Conservation (phyloP, 345 rosid genomes). For the Pelargonium nanum region DNA sequence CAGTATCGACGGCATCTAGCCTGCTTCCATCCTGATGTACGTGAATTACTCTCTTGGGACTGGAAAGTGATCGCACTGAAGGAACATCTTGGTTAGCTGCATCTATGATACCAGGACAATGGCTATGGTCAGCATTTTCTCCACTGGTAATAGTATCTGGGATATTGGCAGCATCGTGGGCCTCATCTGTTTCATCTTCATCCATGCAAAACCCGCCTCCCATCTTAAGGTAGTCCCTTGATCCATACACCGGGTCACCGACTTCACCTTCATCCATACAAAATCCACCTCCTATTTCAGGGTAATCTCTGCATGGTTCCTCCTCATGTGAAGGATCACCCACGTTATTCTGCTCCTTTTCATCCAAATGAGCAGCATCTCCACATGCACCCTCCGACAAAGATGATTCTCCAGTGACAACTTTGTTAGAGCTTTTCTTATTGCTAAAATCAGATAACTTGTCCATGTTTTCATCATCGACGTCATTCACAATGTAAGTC, state of each 20-base stretch:
- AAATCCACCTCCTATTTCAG: slow-evolving; percentile 44
- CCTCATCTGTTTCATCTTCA: slow-evolving; percentile 30
- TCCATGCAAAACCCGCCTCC: slow-evolving; percentile 79
- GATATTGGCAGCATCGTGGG: slow-evolving; percentile 12
- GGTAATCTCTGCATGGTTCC: slow-evolving; percentile 19
- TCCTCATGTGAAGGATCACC: slow-evolving; percentile 13
- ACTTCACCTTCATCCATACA: slow-evolving; percentile 32
- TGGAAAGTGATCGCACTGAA: slow-evolving; percentile 9
- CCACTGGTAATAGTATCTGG: neutral
- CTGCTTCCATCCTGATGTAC: slow-evolving; percentile 6
- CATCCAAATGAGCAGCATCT: slow-evolving; percentile 7
- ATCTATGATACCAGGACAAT: slow-evolving; percentile 7
- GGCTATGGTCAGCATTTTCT: slow-evolving; percentile 7
- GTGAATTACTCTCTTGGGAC: slow-evolving; percentile 6
- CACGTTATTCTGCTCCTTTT: slow-evolving; percentile 13
- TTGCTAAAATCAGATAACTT: slow-evolving; percentile 14
- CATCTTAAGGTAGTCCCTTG: slow-evolving; percentile 29
- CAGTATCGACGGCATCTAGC: neutral
- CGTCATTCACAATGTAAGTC: slow-evolving; percentile 26
- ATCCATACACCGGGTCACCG: slow-evolving; percentile 15
- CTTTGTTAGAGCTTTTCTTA: slow-evolving; percentile 13
- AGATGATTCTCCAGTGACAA: slow-evolving; percentile 15
- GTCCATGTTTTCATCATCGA: slow-evolving; percentile 34
- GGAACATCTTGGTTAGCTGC: slow-evolving; percentile 8
- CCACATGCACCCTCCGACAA: slow-evolving; percentile 7